A percentile compares a stretch with the other conserved stretches of the same genome.
These are phyloP conservation scores for Arthroderma sp. DNA, from an alignment of 2,329 filamentous ascomycete species.

Conservation along the genomic window DNA sequence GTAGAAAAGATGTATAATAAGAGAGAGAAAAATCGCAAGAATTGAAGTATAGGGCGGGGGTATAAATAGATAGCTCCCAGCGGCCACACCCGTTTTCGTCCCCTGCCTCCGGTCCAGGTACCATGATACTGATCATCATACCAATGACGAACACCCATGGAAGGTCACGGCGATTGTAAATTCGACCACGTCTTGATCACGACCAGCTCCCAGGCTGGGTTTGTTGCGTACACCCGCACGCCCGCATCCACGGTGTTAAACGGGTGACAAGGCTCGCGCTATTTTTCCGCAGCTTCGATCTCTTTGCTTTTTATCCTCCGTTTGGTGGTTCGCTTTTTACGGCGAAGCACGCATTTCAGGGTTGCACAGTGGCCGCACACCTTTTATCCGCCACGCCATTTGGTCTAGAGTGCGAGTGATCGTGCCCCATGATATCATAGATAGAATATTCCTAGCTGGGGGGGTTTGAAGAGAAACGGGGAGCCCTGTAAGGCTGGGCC, in stretches of 20 bases:
- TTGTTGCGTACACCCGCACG: not conserved
- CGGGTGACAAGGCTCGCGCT: constrained; percentile 1
- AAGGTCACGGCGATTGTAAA: not conserved
- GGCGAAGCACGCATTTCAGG: not conserved
- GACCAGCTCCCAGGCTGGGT: not conserved
- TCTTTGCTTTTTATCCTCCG: not conserved
- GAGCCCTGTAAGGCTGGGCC: not conserved
- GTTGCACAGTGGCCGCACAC: not conserved
- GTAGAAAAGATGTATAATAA: not conserved
- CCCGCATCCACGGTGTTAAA: not conserved
- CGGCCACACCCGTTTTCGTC: not conserved
- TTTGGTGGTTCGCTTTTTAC: not conserved
- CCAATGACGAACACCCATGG: constrained; percentile 3
- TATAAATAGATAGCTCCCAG: not conserved
- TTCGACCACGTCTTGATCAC: not conserved
- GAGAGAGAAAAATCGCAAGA: not conserved
- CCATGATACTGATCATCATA: constrained; percentile 5
- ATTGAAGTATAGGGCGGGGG: not conserved
- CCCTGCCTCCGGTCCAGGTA: not conserved
- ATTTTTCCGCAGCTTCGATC: not conserved
- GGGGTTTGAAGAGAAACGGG: no score
- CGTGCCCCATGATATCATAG: constrained; percentile 2
- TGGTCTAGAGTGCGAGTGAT: not conserved
- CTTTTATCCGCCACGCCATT: not conserved
- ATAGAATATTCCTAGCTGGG: not conserved